These are phyloP conservation scores for Sordariomycetes sp. DNA, from an alignment of 2,329 filamentous ascomycete genomes.

Conservation along the genomic window DNA sequence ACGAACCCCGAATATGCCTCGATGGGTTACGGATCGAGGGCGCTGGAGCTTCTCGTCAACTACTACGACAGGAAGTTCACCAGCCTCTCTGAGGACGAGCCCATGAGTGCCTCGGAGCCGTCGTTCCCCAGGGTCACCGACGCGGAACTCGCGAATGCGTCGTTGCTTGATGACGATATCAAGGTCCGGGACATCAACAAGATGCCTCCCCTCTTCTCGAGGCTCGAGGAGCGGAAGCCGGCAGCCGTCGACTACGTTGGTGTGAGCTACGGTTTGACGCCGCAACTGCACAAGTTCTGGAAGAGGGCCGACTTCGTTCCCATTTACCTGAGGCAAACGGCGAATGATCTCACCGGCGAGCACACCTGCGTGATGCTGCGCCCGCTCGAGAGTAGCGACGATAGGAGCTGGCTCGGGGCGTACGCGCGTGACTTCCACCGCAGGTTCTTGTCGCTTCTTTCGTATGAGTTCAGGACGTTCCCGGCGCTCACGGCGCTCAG, in stretches of 20 bases:
- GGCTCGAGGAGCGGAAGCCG: slow-evolving; percentile 70
- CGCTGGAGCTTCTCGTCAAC: slow-evolving; percentile 73
- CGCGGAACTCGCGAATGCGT: slow-evolving; percentile 61
- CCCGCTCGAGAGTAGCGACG: slow-evolving; percentile 54
- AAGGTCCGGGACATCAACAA: slow-evolving; percentile 78
- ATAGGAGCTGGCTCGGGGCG: slow-evolving; percentile 75
- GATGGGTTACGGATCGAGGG: slow-evolving; percentile 90
- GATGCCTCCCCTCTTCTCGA: slow-evolving; percentile 89
- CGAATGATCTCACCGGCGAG: slow-evolving; percentile 93
- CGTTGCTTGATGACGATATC: slow-evolving; percentile 74
- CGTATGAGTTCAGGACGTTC: slow-evolving; percentile 85
- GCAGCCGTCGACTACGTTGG: slow-evolving; percentile 81
- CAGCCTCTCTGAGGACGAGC: slow-evolving; percentile 61
- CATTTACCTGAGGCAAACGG: slow-evolving; percentile 86
- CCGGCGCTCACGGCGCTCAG: slow-evolving; percentile 65
- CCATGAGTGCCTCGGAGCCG: slow-evolving; percentile 34
- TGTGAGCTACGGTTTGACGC: slow-evolving; percentile 87
- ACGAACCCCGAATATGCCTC: slow-evolving; percentile 86
- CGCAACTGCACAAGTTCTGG: slow-evolving; percentile 89
- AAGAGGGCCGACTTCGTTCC: slow-evolving; percentile 77
- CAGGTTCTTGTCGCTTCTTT: slow-evolving; percentile 80
- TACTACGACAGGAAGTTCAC: slow-evolving; percentile 94
- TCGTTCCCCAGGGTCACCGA: slow-evolving; percentile 72
- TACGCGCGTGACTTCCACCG: slow-evolving; percentile 89
- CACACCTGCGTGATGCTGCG: slow-evolving; percentile 97